Conservation (phyloP, 139 green algal genomes). For the Chlorella sp. region DNA sequence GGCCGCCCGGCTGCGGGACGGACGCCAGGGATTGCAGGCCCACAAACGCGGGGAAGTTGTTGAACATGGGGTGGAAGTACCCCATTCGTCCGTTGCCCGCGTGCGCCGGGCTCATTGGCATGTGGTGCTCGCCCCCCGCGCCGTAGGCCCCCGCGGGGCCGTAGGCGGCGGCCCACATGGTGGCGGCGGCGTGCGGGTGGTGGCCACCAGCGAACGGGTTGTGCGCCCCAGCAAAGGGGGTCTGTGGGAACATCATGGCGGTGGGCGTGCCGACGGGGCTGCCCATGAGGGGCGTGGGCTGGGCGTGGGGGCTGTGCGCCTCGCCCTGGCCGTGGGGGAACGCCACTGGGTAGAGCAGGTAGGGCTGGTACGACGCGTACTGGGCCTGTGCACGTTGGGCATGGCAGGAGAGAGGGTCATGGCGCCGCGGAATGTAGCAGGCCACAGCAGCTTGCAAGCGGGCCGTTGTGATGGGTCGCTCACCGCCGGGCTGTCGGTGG, state of each 20-base stretch:
- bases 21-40: background rate
- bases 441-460: background rate
- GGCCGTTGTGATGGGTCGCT: background rate
- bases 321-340: background rate
- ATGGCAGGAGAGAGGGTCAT: background rate
- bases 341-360: background rate
- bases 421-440: background rate
- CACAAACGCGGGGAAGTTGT: slow-evolving; percentile 25
- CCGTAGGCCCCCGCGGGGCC: too few species aligned
- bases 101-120: slow-evolving; percentile 1
- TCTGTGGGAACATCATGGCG: slow-evolving; percentile 45
- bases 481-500: background rate
- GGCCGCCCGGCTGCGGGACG: background rate
- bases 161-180: background rate
- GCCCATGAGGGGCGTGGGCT: background rate
- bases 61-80: slow-evolving; percentile 43
- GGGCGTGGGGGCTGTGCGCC: background rate
- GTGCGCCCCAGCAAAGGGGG: slow-evolving; percentile 26
- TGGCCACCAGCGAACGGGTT: slow-evolving; percentile 10
- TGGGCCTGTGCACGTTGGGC: background rate
- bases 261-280: background rate
- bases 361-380: background rate
- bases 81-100: background rate
- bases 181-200: background rate
- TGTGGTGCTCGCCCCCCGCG: too few species aligned